Evolutionary conservation across 108 stramenopile species (phyloP), one percentile per base, ranked within the genome.

Genomic region (Discostella stelligeroides): DNA sequence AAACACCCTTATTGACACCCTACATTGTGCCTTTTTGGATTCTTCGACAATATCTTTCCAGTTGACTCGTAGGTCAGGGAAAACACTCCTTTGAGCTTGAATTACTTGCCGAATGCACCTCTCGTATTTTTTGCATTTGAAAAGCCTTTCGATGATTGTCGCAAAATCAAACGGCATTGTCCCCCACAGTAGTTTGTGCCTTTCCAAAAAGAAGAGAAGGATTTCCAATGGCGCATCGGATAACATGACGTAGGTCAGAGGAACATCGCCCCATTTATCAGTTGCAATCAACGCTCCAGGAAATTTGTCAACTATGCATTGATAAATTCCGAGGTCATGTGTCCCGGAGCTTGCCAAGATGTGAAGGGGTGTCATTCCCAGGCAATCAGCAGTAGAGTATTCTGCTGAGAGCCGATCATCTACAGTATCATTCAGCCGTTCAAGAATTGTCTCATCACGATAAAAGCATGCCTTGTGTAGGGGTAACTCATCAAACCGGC

Each of bases 361-460:
- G 17, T 49, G 48, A 49, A 49, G 48, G 11, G 48, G 48, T 17
- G 48, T 49, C 48, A 49, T 49, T 18, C 48, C 48, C 10, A 49
- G 1, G 48, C 12, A 49, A 21, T 49, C 48, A 7, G 7, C 18
- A 3, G 4, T 18, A 3, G 15, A 15, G 46, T 3, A 17, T 7
- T 47, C 17, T 3, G 8, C 11, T 0, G 48, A 0, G 48, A 46
- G 2, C 4, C n/a, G n/a, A n/a, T n/a, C n/a, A n/a, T n/a, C n/a
- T n/a, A n/a, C n/a, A n/a, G n/a, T n/a, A n/a, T 34, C 6, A 34
- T 34, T 34, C 3, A 34, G 3, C 34, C 34, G 6, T 34, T 34
- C 34, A 34, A 34, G n/a, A n/a, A n/a, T n/a, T n/a, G n/a, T n/a
- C n/a, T n/a, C n/a, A n/a, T n/a, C n/a, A 49, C 0, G 17, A 18